Base-by-base conservation (phyloP, 177 flowering plant genomes). In the Vitis hybrid region DNA sequence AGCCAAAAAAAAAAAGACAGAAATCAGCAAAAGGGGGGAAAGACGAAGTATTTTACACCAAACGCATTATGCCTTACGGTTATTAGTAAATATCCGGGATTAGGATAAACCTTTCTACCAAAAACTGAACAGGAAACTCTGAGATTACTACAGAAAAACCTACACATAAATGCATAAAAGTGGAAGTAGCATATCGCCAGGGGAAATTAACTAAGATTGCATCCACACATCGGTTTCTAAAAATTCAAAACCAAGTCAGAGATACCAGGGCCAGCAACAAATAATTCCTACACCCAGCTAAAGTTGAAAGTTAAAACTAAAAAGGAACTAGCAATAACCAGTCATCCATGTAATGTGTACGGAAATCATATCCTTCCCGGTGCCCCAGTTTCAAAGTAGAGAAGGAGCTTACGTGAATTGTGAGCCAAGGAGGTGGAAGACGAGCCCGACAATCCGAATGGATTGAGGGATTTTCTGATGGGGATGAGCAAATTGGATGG, bases 401-500 rank as follows among this genome's bases (percentile, higher is more conserved):
- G 12, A 69, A 52, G 16, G 51, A 22, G 21, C 76, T 73, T 75
- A 83, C 85, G 70, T 31, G 83, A 68, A 72, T 72, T 76, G n/a
- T 79, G 72, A 64, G 74, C 60, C 21, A 80, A 78, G 51, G 79
- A 74, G 57, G 65, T 78, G 49, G 76, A 61, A 9, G 76, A 65
- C 5, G 68, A 72, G 59, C 75, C 48, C 3, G 83, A 64, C 10
- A 80, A 60, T 49, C 75, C 77, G 71, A 61, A 74, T 1, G 85
- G 70, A 64, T 69, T 70, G 57, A 83, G 70, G 48, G 88, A 69
- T 72, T 75, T 87, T 62, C 63, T 78, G 56, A 87, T 61, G 19
- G 87, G 82, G 39, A 72, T 60, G 26, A 86, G 86, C 62, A 87
- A 73, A 78, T 78, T 74, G 3, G 87, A 76, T 3, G 90, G 90